phyloP scores from a whole-genome alignment of 139 green algal genomes.

The Chlorella sp. region DNA sequence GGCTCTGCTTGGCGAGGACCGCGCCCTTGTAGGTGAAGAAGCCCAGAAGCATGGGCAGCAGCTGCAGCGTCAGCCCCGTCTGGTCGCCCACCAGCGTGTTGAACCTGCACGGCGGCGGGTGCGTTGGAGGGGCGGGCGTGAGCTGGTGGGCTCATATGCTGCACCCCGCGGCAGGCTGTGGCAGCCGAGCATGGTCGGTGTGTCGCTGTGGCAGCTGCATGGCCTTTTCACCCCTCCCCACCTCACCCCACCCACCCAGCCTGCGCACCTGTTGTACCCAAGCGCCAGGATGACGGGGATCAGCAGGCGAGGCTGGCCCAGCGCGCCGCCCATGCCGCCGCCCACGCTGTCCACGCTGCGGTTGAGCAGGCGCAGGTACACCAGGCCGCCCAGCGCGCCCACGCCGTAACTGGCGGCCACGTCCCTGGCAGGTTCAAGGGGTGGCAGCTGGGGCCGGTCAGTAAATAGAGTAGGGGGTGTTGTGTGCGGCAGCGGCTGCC shows the following conservation, averaged over 20 bases:
- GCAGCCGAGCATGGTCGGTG: no score
- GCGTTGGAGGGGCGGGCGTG: background rate
- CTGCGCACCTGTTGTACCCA: conserved; percentile 79
- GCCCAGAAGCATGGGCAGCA: conserved; percentile 91
- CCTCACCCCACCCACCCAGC: background rate
- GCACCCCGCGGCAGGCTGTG: no score
- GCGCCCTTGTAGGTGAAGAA: conserved; percentile 98
- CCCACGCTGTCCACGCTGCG: conserved; percentile 79
- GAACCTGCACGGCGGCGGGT: conserved; percentile 48
- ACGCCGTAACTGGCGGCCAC: conserved; percentile 79
- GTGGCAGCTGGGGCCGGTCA: background rate
- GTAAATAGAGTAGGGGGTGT: background rate
- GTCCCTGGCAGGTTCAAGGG: conserved; percentile 47
- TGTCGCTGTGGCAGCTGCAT: background rate
- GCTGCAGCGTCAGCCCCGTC: conserved; percentile 75
- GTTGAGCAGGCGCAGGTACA: conserved; percentile 88
- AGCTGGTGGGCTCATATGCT: no score
- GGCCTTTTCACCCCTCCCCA: background rate
- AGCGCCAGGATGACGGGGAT: conserved; percentile 90
- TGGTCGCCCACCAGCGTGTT: conserved; percentile 69
- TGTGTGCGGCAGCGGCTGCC: background rate
- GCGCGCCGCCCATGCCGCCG: conserved; percentile 38
- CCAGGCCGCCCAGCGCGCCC: conserved; percentile 77
- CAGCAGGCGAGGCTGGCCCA: conserved; percentile 80
- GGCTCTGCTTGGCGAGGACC: conserved; percentile 57